Evolutionary conservation across 164 flowering plant species (phyloP), one percentile per base, ranked within the genome.

Genomic region (Paratinospora sagittata): DNA sequence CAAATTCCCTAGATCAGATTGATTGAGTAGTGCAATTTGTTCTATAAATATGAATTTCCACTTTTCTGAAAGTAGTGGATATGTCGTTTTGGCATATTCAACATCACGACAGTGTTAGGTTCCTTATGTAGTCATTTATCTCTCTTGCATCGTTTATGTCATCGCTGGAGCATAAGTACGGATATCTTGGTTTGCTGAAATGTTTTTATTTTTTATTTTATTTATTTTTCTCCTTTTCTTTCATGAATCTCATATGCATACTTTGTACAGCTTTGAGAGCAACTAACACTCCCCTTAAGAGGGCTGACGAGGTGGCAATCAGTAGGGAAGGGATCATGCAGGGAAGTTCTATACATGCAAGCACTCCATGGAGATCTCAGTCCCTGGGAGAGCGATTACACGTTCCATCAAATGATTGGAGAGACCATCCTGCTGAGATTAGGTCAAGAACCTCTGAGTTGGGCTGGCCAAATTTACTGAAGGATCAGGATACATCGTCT

Each of bases 381-480:
- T 82, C 93, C 13, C 14, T 82, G 19, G 87, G 76, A 27, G 88
- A 89, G 63, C 80, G 65, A 39, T 60, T 81, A 3, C 75, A 77
- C 55, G 26, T 70, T 2, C 34, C 72, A 19, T 71, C 78, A 34
- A 80, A 70, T 79, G 94, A 84, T 62, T 66, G 77, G 81, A 82
- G 79, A 72, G 89, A 84, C 14, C 61, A 37, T 65, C 74, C 85
- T 13, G 39, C 61, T 78, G 90, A 86, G 66, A 34, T 69, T 12
- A 81, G 81, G 69, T 74, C 87, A 13, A 81, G 77, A 75, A 65
- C 74, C 36, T 62, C 87, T 71, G 88, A 82, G 30, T 41, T 77
- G 68, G 78, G 82, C 27, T 78, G 91, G 88, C 71, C 83, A 66
- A 84, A 80, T 34, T 66, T 76, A n/a, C 82, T 69, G 68, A 90